These are phyloP conservation scores for Datura wrightii DNA, from an alignment of 257 asterid species.

Conservation along the genomic window DNA sequence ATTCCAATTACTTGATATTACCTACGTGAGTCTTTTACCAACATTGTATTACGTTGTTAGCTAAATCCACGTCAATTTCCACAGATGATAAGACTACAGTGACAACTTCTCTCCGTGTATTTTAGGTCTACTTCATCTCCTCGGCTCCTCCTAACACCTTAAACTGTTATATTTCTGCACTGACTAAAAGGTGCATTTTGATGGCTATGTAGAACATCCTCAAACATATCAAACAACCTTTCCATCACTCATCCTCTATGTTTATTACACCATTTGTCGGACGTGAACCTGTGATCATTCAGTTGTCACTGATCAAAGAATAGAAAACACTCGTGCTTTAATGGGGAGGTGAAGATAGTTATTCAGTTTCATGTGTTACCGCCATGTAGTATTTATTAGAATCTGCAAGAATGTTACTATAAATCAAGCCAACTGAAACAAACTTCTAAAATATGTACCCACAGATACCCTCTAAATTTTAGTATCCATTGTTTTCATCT, in stretches of 20 bases:
- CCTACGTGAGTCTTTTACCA: background rate
- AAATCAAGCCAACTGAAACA: slow-evolving; percentile 11
- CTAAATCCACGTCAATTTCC: background rate
- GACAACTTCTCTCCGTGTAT: slow-evolving; percentile 13
- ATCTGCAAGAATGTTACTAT: background rate
- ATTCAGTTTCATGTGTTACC: background rate
- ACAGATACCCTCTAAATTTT: background rate
- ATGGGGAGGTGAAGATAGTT: background rate
- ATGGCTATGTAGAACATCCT: background rate
- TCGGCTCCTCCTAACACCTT: background rate
- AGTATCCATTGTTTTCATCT: background rate
- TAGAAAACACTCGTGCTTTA: slow-evolving; percentile 2
- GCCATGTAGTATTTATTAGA: background rate
- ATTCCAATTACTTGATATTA: background rate
- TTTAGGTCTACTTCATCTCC: slow-evolving; percentile 7
- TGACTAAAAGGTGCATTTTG: background rate
- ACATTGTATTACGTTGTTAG: background rate
- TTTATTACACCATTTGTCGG: background rate
- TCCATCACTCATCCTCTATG: slow-evolving; percentile 4
- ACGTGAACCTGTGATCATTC: background rate
- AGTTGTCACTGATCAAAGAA: background rate
- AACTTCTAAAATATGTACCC: background rate
- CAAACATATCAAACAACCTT: slow-evolving; percentile 1
- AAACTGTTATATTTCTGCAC: background rate
- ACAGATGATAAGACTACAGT: background rate